Base-by-base conservation (phyloP, 73 alveolate genomes). In the Stentor roeselii region DNA sequence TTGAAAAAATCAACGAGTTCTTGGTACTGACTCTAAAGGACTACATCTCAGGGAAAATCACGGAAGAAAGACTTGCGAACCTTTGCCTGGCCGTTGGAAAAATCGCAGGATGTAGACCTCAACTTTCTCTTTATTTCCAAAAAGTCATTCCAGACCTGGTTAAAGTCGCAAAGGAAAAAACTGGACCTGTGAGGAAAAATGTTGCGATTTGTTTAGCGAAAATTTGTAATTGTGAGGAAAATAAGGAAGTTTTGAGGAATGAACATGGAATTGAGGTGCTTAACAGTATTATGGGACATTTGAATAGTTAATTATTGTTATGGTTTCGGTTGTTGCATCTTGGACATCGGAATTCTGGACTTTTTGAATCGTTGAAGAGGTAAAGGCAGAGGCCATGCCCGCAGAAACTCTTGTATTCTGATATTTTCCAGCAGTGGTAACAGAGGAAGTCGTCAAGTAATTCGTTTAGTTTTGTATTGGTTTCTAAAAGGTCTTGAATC, bases 201-300 rank as follows among this genome's bases (percentile, higher is more conserved):
- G 98, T 99, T 0, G 99, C 99, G 14, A 93, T 97, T 67, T 87
- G 94, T 60, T 83, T 97, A 86, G 99, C 99, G 2, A 96, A 97
- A 87, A 59, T 94, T 82, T 91, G 98, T 3, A 94, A 93, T 75
- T 88, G 94, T 86, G 95, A 91, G 40, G 95, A 90, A 78, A 94
- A 89, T 78, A 95, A 88, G 61, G 89, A 94, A 88, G 88, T 78
- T 38, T 85, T 97, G 85, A 87, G 98, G 82, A 59, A 50, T 21
- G 88, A 92, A 36, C 99, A 97, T 92, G 99, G 99, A 15, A 89
- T 95, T 87, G 99, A 97, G 35, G 96, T 97, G 31, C 87, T 97
- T 42, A 89, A 94, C 75, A 90, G 98, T 76, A 93, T 96, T 76
- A 90, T 97, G 38, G 91, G 93, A 3, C 91, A 82, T 75, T 60